Evolutionary conservation across 345 rosid species (phyloP), one percentile per base, ranked within the genome.

Genomic region (Pseudoturritis turrita): DNA sequence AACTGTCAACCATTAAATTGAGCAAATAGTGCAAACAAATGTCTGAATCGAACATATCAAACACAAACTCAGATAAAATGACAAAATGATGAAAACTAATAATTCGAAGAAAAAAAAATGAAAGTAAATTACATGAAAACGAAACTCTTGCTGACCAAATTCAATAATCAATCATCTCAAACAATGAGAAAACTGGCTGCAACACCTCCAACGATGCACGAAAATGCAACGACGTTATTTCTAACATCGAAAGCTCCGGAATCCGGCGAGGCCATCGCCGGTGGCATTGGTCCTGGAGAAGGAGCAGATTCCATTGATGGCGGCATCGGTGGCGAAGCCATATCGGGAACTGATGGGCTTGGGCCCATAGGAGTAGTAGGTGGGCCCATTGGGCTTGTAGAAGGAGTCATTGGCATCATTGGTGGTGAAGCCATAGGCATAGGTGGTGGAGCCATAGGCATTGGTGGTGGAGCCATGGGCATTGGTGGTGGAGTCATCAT

Each of bases 401-500:
- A 22, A 35, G 77, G 77, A 63, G 55, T n/a, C 62, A 40, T 60
- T 40, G 69, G 15, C 76, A 40, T n/a, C 75, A 71, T 73, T 0
- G 77, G 71, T 28, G 77, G 65, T 56, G 78, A 26, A 29, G 72
- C 0, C 78, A 66, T 74, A 0, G 53, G 8, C 78, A 74, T 65
- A 0, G 71, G 72, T 47, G 78, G 78, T 47, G 73, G 78, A 36
- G 78, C 14, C 78, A 73, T 73, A 0, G 70, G 45, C 76, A 54
- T 62, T 3, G 76, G 76, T n/a, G 73, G 65, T 65, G 72, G 78
- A 26, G 72, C 7, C 68, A 64, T 64, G 2, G 68, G 22, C 70
- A 65, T 50, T 22, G 70, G 70, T 36, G 70, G 65, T 74, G 78
- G 78, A 47, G 72, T 15, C 78, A 58, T 74, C 73, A 67, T 74